These are phyloP conservation scores for Hirsutella minnesotensis DNA, from an alignment of 2,329 filamentous ascomycete species.

Conservation along the genomic window DNA sequence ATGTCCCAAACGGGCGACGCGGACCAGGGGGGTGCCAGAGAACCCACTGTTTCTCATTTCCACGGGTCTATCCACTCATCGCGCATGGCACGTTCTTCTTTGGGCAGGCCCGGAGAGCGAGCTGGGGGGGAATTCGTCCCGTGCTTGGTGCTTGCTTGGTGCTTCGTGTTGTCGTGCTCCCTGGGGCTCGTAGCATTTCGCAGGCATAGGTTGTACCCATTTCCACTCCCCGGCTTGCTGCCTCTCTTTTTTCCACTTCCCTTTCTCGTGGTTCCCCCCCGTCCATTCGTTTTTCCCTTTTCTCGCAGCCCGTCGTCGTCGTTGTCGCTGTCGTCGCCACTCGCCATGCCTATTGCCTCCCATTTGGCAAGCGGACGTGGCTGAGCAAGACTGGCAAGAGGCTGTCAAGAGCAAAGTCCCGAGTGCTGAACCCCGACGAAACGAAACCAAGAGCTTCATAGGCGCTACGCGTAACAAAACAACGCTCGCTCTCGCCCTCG, in stretches of 20 bases:
- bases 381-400: conserved; percentile 3
- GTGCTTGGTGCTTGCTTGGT: too few species aligned
- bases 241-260: too few species aligned
- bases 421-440: background rate
- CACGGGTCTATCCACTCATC: background rate
- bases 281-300: background rate
- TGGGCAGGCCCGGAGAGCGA: too few species aligned
- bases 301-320: conserved; percentile 1
- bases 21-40: too few species aligned
- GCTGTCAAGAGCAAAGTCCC: background rate
- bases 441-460: conserved; percentile 2
- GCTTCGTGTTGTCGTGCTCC: too few species aligned
- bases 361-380: conserved; percentile 5
- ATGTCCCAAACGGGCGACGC: too few species aligned
- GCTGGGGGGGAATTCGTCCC: too few species aligned
- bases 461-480: background rate
- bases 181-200: too few species aligned
- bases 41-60: background rate
- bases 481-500: background rate
- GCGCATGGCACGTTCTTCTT: too few species aligned
- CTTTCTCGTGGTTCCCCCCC: background rate
- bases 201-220: too few species aligned
- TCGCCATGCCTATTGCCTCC: conserved; percentile 10
- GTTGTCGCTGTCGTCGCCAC: too few species aligned
- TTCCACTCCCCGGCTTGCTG: too few species aligned